Conservation (phyloP, 148 eudicot species). For the Hydrangea macrophylla region DNA sequence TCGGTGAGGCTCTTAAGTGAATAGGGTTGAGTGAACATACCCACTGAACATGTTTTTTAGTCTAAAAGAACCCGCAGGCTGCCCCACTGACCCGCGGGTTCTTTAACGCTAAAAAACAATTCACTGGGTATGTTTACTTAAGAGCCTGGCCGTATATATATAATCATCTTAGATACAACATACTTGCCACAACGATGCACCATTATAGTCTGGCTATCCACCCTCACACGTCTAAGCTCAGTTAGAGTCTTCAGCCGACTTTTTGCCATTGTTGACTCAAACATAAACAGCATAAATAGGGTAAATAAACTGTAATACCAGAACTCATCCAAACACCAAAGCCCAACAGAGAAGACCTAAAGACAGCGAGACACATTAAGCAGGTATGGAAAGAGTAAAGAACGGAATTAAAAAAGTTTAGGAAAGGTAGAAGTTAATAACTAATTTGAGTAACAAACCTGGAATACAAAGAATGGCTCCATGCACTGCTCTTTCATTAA, state of each 20-base stretch:
- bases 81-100: too few relatives aligned
- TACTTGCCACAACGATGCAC: constrained; percentile 97
- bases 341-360: constrained; percentile 96
- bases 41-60: too few relatives aligned
- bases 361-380: too few relatives aligned
- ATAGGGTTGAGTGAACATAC: too few relatives aligned
- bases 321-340: constrained; percentile 97
- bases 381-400: too few relatives aligned
- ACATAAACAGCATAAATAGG: constrained; percentile 88
- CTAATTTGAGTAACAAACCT: constrained; percentile 48
- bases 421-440: not conserved
- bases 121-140: too few relatives aligned
- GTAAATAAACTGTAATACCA: constrained; percentile 99
- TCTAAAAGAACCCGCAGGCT: too few relatives aligned
- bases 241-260: constrained; percentile 88
- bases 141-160: too few relatives aligned
- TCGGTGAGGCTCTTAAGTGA: too few relatives aligned
- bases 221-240: constrained; percentile 97
- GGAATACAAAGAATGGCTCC: constrained; percentile 99
- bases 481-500: constrained; percentile 95
- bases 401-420: not conserved
- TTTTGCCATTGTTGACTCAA: constrained; percentile 99
- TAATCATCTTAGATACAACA: constrained; percentile 24
- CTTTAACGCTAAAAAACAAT: too few relatives aligned
- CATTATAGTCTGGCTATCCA: constrained; percentile 83